Evolutionary conservation across 208 protist genomes (phyloP).

Genomic region (Lotmaria passim): DNA sequence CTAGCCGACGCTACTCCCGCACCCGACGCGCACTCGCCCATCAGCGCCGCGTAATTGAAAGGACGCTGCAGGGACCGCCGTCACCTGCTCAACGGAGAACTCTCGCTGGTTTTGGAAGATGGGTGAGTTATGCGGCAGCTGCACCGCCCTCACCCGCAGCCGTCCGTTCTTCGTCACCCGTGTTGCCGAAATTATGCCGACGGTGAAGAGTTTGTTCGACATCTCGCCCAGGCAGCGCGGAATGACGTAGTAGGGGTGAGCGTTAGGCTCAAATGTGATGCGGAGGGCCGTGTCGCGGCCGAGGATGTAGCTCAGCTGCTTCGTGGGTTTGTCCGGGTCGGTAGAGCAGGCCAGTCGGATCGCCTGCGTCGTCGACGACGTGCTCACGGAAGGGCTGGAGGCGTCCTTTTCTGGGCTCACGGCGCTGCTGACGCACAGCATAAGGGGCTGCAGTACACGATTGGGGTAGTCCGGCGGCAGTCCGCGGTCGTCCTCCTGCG

Average conservation of each 20-base stretch:
- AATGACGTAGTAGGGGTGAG: slow-evolving; percentile 59
- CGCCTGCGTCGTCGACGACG: slow-evolving; percentile 42
- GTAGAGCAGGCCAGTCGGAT: slow-evolving; percentile 27
- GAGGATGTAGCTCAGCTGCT: slow-evolving; percentile 50
- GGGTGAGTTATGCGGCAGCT: slow-evolving; percentile 14
- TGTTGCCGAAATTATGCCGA: slow-evolving; percentile 40
- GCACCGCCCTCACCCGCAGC: slow-evolving; percentile 43
- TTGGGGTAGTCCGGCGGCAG: slow-evolving; percentile 34
- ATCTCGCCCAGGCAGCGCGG: slow-evolving; percentile 41
- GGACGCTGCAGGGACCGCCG: not conserved
- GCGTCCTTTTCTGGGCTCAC: not conserved
- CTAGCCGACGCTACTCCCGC: slow-evolving; percentile 17
- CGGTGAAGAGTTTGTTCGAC: slow-evolving; percentile 38
- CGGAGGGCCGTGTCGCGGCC: slow-evolving; percentile 51
- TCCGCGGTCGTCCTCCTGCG: slow-evolving; percentile 73
- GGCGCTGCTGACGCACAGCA: slow-evolving; percentile 42
- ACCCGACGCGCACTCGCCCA: slow-evolving; percentile 20
- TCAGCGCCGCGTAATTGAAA: slow-evolving; percentile 22
- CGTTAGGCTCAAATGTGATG: slow-evolving; percentile 41
- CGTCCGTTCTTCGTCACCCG: slow-evolving; percentile 32
- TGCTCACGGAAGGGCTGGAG: slow-evolving; percentile 55
- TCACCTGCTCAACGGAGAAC: slow-evolving; percentile 13
- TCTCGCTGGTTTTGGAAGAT: slow-evolving; percentile 41
- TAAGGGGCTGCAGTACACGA: slow-evolving; percentile 38
- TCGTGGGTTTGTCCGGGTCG: slow-evolving; percentile 43